These are phyloP conservation scores for Plasmodium yoelii DNA, from an alignment of 169 alveolate species.

Conservation along the genomic window DNA sequence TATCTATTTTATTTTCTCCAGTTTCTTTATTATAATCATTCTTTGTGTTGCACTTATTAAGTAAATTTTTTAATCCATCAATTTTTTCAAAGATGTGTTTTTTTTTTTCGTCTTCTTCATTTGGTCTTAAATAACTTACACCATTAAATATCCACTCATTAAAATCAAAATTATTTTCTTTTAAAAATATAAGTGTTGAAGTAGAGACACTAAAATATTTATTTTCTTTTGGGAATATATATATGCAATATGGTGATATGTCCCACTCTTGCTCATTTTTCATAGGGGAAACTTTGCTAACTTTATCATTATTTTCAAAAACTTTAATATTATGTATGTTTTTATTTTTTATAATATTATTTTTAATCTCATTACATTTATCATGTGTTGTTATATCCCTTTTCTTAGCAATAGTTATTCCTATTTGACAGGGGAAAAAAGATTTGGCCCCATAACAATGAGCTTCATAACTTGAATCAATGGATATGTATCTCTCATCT, in stretches of 20 bases:
- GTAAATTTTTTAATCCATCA: conserved; percentile 74
- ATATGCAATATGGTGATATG: conserved; percentile 88
- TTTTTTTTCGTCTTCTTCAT: conserved; percentile 84
- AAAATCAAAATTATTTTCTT: conserved; percentile 90
- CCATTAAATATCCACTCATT: conserved; percentile 89
- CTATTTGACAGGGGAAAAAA: conserved; percentile 91
- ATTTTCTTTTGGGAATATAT: conserved; percentile 85
- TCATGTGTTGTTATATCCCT: conserved; percentile 14
- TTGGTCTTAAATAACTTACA: conserved; percentile 85
- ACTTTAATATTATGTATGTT: conserved; percentile 34
- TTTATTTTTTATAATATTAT: conserved; percentile 1
- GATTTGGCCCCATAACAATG: conserved; percentile 89
- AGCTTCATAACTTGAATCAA: conserved; percentile 90
- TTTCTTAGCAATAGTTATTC: conserved; percentile 87
- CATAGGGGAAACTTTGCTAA: neutral
- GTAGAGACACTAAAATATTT: conserved; percentile 86
- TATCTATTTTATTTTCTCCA: conserved; percentile 34
- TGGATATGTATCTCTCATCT: conserved; percentile 88
- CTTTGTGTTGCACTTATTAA: conserved; percentile 59
- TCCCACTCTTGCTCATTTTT: conserved; percentile 82
- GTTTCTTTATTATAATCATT: neutral
- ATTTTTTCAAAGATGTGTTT: conserved; percentile 75
- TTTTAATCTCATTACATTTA: conserved; percentile 5
- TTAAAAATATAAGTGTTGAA: conserved; percentile 84
- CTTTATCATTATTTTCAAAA: conserved; percentile 11